These are phyloP conservation scores for Beta macrorhiza DNA, from an alignment of 179 eudicot genomes.

Conservation along the genomic window DNA sequence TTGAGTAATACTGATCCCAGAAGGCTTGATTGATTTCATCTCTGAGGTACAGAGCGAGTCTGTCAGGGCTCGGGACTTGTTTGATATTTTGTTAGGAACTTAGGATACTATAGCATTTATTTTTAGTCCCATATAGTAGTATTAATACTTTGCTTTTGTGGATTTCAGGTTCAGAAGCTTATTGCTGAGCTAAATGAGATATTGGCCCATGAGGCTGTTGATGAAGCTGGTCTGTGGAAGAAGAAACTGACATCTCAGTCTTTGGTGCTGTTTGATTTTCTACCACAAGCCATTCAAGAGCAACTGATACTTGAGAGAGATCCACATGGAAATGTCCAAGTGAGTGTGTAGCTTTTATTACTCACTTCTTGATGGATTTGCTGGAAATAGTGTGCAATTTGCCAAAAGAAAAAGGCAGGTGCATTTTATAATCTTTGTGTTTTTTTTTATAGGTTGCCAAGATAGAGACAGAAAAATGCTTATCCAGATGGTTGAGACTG, in stretches of 20 bases:
- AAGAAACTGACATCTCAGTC: constrained; percentile 65
- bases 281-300: constrained; percentile 84
- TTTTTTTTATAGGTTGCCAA: constrained; percentile 71
- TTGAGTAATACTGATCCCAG: constrained; percentile 92
- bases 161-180: constrained; percentile 85
- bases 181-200: constrained; percentile 93
- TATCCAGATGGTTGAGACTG: constrained; percentile 97
- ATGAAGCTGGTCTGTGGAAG: constrained; percentile 86
- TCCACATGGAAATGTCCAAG: constrained; percentile 98
- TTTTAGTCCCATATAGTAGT: background rate
- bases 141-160: constrained; percentile 13
- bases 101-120: background rate
- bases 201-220: constrained; percentile 74
- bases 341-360: constrained; percentile 21
- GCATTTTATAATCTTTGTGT: background rate
- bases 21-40: constrained; percentile 96
- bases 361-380: constrained; percentile 8
- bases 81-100: background rate
- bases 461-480: constrained; percentile 98
- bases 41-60: constrained; percentile 68
- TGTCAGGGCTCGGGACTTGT: background rate
- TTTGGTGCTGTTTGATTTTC: constrained; percentile 61
- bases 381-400: background rate
- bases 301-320: constrained; percentile 96
- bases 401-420: background rate